Conservation (phyloP, 129 eudicot species). For the Lactuca sativa region DNA sequence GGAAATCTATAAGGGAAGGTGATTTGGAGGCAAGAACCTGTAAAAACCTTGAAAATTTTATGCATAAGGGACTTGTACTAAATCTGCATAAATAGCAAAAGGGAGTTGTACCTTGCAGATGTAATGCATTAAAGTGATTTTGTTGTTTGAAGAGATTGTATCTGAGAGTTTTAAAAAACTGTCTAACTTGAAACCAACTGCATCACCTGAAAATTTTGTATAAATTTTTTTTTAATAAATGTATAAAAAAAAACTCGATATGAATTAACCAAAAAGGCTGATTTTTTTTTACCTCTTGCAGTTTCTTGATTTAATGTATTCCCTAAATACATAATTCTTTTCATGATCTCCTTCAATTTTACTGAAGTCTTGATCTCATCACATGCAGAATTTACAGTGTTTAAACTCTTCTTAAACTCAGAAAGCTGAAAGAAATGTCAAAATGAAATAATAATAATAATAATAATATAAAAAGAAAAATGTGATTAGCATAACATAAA, state of each 20-base stretch:
- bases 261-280: conserved; percentile 6
- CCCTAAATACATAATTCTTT: conserved; percentile 72
- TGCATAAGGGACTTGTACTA: neutral
- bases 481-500: conserved; percentile 8
- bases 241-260: neutral
- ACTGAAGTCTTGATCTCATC: conserved; percentile 78
- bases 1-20: no score
- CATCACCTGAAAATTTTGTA: conserved; percentile 56
- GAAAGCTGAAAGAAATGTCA: conserved; percentile 55
- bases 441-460: conserved; percentile 7
- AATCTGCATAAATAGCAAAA: conserved; percentile 11
- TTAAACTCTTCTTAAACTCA: conserved; percentile 86
- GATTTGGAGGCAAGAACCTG: conserved; percentile 70
- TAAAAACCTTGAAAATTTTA: neutral
- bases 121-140: conserved; percentile 94
- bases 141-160: conserved; percentile 89
- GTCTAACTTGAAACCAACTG: conserved; percentile 93
- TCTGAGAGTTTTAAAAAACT: conserved; percentile 87
- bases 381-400: conserved; percentile 80
- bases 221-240: neutral
- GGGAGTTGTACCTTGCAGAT: conserved; percentile 78
- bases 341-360: conserved; percentile 89
- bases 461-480: neutral
- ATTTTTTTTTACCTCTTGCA: conserved; percentile 39
- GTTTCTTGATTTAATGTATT: conserved; percentile 86